Conservation (phyloP, 1,139 yeast genomes). For the Sugiyamaella castrensis region DNA sequence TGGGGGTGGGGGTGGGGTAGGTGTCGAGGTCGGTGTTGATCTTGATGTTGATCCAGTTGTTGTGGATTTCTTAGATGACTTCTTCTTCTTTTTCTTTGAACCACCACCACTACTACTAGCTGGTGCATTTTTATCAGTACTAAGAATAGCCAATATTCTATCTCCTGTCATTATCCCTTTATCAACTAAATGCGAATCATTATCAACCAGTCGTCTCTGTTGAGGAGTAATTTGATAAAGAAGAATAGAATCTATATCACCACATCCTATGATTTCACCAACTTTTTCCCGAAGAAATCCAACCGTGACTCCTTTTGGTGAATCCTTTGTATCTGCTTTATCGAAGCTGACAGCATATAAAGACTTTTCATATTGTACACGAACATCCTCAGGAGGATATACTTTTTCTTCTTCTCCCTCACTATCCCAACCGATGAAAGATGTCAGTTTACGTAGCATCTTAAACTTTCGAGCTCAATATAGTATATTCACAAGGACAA, state of each 20-base stretch:
- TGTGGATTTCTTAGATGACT: conserved; percentile 9
- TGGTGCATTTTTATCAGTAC: conserved; percentile 16
- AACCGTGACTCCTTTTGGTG: conserved; percentile 48
- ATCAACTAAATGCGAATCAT: conserved; percentile 31
- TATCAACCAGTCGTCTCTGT: conserved; percentile 34
- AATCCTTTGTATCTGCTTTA: conserved; percentile 5
- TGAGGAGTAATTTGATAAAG: conserved; percentile 30
- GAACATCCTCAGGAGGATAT: conserved; percentile 5
- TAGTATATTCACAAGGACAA: too few relatives aligned
- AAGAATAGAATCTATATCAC: conserved; percentile 43
- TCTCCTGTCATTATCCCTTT: conserved; percentile 34
- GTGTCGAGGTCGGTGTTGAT: conserved; percentile 13
- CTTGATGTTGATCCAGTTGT: conserved; percentile 16
- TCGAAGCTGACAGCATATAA: conserved; percentile 13
- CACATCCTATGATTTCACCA: conserved; percentile 46
- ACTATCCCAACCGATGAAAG: conserved; percentile 9
- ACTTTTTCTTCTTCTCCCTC: background rate
- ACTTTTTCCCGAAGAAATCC: conserved; percentile 50
- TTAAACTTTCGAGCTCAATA: background rate
- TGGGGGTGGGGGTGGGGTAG: conserved; percentile 23
- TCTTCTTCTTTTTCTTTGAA: conserved; percentile 15
- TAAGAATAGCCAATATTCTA: conserved; percentile 32
- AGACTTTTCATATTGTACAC: conserved; percentile 15
- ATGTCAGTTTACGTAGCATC: conserved; percentile 7
- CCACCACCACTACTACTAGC: conserved; percentile 4